A percentile compares a stretch with the other conserved stretches of the same genome.
Evolutionary conservation across 345 rosid species (phyloP).

Genomic region (Eucalyptus guilfoylei): DNA sequence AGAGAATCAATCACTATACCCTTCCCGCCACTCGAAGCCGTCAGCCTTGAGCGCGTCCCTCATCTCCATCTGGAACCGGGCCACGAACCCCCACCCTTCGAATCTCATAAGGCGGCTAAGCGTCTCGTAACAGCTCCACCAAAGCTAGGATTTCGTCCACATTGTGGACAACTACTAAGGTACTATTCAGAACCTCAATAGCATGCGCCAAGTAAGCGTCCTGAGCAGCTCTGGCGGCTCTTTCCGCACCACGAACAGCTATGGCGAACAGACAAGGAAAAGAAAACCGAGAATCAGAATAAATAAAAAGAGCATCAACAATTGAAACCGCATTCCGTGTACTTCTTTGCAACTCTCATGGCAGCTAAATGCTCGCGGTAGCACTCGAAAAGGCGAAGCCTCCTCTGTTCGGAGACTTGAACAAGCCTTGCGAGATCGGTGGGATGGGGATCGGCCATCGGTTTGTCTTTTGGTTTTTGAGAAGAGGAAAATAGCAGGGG

Average conservation of each 20-base stretch:
- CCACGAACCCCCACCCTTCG: not conserved
- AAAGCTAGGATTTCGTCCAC: too few species aligned
- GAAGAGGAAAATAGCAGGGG: not conserved
- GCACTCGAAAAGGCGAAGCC: not conserved
- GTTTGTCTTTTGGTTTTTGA: not conserved
- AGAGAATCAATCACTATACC: not conserved
- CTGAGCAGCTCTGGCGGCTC: too few species aligned
- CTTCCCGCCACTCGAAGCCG: not conserved
- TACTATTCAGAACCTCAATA: too few species aligned
- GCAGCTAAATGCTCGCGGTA: not conserved
- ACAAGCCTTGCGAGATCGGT: not conserved
- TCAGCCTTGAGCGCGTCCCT: not conserved
- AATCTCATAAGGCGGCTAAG: accelerated
- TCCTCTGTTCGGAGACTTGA: not conserved
- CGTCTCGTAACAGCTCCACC: too few species aligned
- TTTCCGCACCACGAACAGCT: too few species aligned
- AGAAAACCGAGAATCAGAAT: too few species aligned
- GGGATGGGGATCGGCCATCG: not conserved
- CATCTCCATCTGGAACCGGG: accelerated
- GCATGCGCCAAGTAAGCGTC: too few species aligned
- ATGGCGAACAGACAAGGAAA: too few species aligned
- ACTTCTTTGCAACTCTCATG: not conserved
- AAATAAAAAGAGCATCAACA: too few species aligned
- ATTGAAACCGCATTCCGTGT: too few species aligned
- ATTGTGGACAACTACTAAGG: too few species aligned